Base-by-base conservation (phyloP, 441 rosid species). In the Populus hybrid region DNA sequence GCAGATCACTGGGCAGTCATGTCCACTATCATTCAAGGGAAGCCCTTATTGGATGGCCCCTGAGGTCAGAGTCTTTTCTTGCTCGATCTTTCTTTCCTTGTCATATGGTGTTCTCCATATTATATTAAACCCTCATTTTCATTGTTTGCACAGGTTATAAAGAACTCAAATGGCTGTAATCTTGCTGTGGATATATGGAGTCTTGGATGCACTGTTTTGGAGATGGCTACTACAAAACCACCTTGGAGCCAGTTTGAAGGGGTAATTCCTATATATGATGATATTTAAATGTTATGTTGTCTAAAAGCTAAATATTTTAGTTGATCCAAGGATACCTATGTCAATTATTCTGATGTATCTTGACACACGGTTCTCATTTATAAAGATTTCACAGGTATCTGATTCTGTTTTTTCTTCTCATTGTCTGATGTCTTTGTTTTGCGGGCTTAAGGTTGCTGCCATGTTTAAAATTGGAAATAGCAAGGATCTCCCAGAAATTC, bases 1-100 rank as follows among this genome's bases (percentile, higher is more conserved):
- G 82, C 93, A 96, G 99, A 94, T 96, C 28, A 89, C 93, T 61
- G 98, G 98, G 45, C 97, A 92, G 78, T 94, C 98, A 9, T 93
- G 98, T 77, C 98, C 98, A 10, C 83, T 96, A 36, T 96, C 99
- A 63, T 86, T 96, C 88, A 94, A 91, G 86, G 99, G 99, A 81
- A 96, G 99, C 84, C 99, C 99, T 20, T 92, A 94, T 83, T 96
- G 99, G 99, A 93, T 96, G 98, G 99, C 99, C 79, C 99, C 99
- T 71, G 99, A 96, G 99, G 99, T 93, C 67, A 64, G 85, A 74
- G 16, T 61, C 31, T 40, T 73, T 68, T 78, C 53, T 74, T 69
- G 77, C 23, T 29, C 20, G 35, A 21, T 73, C 45, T 79, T 69
- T 36, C 83, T 70, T 38, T 16, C 64, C 20, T 29, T 72, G 31